phyloP scores from a whole-genome alignment of 139 green algal species.

The Coelastrella sp. region DNA sequence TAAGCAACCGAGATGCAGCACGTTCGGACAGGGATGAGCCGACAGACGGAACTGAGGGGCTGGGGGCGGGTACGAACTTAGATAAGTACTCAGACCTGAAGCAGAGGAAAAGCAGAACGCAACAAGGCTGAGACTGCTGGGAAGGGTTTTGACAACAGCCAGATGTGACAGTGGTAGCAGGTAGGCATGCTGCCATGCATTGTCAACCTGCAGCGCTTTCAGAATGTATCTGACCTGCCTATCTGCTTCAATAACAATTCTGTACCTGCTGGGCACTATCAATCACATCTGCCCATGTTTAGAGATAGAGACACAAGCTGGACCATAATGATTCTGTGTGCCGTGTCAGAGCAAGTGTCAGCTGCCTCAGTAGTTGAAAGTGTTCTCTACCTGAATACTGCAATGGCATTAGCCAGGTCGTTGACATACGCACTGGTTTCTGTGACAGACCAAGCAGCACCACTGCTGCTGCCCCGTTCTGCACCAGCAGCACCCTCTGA shows the following conservation, averaged over 20 bases:
- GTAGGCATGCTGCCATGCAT: too few species aligned
- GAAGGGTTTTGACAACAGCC: too few species aligned
- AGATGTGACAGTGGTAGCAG: neutral
- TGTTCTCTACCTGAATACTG: constrained; percentile 67
- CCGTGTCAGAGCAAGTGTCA: too few species aligned
- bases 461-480: constrained; percentile 17
- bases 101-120: neutral
- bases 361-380: too few species aligned
- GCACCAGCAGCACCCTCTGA: constrained; percentile 36
- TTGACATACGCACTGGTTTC: constrained; percentile 78
- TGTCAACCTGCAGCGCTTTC: too few species aligned
- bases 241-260: too few species aligned
- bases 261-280: too few species aligned
- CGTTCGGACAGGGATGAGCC: constrained; percentile 73
- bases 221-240: too few species aligned
- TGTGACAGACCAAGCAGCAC: constrained; percentile 42
- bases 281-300: too few species aligned
- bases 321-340: too few species aligned
- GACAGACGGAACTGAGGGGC: constrained; percentile 63
- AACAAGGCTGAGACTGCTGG: neutral
- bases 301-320: too few species aligned
- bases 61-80: constrained; percentile 67
- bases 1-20: constrained; percentile 83
- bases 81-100: constrained; percentile 67
- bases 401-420: constrained; percentile 69